Evolutionary conservation across 2,329 filamentous ascomycete species (phyloP).

Genomic region (Sporothrix schenckii): DNA sequence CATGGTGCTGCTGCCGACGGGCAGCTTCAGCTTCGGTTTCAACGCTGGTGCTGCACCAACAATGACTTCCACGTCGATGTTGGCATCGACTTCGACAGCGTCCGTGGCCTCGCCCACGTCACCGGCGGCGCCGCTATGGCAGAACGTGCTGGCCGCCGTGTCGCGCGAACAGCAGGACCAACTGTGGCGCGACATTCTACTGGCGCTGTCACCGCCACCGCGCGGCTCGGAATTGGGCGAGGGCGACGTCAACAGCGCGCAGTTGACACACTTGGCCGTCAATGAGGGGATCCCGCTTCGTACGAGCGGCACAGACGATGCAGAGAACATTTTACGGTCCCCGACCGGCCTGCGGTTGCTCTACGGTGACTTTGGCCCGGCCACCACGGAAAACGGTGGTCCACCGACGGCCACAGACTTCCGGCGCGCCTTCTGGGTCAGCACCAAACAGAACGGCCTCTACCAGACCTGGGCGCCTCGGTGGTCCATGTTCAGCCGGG

Average conservation of each 20-base stretch:
- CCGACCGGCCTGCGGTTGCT: slow-evolving; percentile 72
- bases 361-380: slow-evolving; percentile 72
- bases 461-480: slow-evolving; percentile 82
- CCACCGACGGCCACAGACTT: slow-evolving; percentile 58
- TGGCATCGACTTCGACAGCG: slow-evolving; percentile 24
- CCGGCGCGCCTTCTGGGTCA: slow-evolving; percentile 73
- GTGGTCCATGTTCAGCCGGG: slow-evolving; percentile 93
- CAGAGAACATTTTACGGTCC: slow-evolving; percentile 71
- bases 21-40: slow-evolving; percentile 59
- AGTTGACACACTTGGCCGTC: slow-evolving; percentile 60
- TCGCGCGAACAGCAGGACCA: slow-evolving; percentile 37
- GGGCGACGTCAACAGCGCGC: slow-evolving; percentile 44
- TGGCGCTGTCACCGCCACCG: slow-evolving; percentile 45
- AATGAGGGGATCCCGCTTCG: slow-evolving; percentile 64
- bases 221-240: not conserved
- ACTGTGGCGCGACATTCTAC: slow-evolving; percentile 57
- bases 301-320: slow-evolving; percentile 28
- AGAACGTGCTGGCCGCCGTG: slow-evolving; percentile 41
- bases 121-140: slow-evolving; percentile 44
- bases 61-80: no score
- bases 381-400: slow-evolving; percentile 38
- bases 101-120: slow-evolving; percentile 10
- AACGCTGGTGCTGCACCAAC: not conserved
- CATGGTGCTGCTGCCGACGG: slow-evolving; percentile 62
- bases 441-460: slow-evolving; percentile 76